phyloP scores from a whole-genome alignment of 2,329 filamentous ascomycete species.

The Clathrospora elynae region DNA sequence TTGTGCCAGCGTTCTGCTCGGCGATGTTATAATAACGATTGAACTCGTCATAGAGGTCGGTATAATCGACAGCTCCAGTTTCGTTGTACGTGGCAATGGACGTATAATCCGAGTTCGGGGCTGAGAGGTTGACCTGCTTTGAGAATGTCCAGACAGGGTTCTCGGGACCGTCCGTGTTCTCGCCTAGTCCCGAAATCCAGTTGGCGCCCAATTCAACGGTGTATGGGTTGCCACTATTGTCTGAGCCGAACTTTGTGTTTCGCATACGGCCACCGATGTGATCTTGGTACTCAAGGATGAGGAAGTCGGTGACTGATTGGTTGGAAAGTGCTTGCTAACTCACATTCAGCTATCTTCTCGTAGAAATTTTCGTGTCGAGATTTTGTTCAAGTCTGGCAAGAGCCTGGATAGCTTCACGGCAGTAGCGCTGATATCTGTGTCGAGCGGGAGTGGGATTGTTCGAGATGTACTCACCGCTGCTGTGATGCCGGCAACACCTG shows the following conservation, averaged over 20 bases:
- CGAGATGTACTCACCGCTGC: slow-evolving; percentile 56
- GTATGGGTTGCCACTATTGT: slow-evolving; percentile 57
- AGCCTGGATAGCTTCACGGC: too few species aligned
- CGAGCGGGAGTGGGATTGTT: neutral
- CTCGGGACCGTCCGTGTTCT: slow-evolving; percentile 47
- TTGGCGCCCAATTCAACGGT: slow-evolving; percentile 70
- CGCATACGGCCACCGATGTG: slow-evolving; percentile 66
- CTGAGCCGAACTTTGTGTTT: slow-evolving; percentile 63
- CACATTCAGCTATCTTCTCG: too few species aligned
- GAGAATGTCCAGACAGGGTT: slow-evolving; percentile 68
- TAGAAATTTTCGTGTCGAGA: too few species aligned
- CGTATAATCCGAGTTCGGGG: slow-evolving; percentile 63
- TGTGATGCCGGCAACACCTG: slow-evolving; percentile 66
- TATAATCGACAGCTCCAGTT: slow-evolving; percentile 60
- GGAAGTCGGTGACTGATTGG: slow-evolving; percentile 65
- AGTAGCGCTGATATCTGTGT: slow-evolving; percentile 1
- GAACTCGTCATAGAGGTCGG: slow-evolving; percentile 57
- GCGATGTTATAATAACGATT: slow-evolving; percentile 54
- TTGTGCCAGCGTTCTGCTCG: slow-evolving; percentile 60
- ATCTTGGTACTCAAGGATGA: slow-evolving; percentile 68
- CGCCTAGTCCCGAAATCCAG: slow-evolving; percentile 61
- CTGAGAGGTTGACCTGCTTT: slow-evolving; percentile 63
- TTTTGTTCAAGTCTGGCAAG: too few species aligned
- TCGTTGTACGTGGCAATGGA: slow-evolving; percentile 66
- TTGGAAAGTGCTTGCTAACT: slow-evolving; percentile 65